Evolutionary conservation across 2,329 filamentous ascomycete genomes (phyloP), one percentile per base, ranked within the genome.

Genomic region (Epichloe bromicola): DNA sequence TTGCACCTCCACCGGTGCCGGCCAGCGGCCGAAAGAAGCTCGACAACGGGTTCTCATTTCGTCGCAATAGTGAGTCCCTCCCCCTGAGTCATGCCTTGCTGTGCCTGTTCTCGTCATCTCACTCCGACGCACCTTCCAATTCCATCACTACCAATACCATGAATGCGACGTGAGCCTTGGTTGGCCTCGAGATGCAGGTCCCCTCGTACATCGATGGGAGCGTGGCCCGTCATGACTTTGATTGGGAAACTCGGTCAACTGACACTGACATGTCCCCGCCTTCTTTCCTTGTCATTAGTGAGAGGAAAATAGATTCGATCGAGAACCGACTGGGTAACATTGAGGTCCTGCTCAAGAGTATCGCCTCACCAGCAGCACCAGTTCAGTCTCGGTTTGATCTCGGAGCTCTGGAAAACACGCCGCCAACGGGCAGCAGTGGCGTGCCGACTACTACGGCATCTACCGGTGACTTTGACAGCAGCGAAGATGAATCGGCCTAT

Each of bases 11-110:
- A 78, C 74, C 0, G 76, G 76, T 3, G 65, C 69, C 12, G 73
- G 74, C 7, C 76, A 79, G 58, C 72, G 74, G 53, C 73, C 75
- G 26, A 77, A 74, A 59, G 76, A 79, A 58, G 65, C 69, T 43
- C 69, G 76, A 40, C 76, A 79, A 58, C 67, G 77, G 49, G 76
- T 80, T 39, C 66, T 80, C 55, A 80, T 80, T 53, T 79, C 77
- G 2, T 76, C 75, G 42, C 76, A 80, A 70, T 80, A 80, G 76
- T 80, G 64, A 57, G 74, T 67, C 37, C 17, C 26, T 42, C 15
- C 30, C 17, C 30, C 37, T 15, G 36, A 47, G 14, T 45, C 26
- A 17, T 39, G 37, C 26, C 15, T 26, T 30, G 4, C n/a, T 15
- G 17, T 33, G 8, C 34, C 23, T 34, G 15, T 10, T 15, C 12